Percentiles rank a stretch among this genome's conserved stretches.
Evolutionary conservation across 768 basidiomycete genomes (phyloP).

Genomic region (Kwoniella pini): DNA sequence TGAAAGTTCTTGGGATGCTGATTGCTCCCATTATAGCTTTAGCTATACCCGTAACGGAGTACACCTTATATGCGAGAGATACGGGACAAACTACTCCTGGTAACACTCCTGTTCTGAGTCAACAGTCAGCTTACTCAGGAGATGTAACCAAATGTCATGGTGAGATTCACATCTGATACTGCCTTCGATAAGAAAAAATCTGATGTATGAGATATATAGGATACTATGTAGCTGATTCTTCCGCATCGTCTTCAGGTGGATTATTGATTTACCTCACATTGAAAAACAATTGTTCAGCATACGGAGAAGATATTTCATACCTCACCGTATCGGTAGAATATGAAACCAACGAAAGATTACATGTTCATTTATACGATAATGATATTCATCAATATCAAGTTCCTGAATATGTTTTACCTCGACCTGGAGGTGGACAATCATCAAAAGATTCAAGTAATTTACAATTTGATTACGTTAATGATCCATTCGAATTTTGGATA

Average conservation of each 20-base stretch:
- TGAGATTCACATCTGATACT: neutral
- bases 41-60: neutral
- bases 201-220: slow-evolving; percentile 19
- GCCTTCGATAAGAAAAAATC: neutral
- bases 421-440: slow-evolving; percentile 20
- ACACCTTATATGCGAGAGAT: slow-evolving; percentile 5
- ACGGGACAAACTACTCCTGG: slow-evolving; percentile 6
- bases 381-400: slow-evolving; percentile 64
- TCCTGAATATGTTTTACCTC: slow-evolving; percentile 59
- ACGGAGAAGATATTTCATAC: slow-evolving; percentile 28
- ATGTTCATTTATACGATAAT: slow-evolving; percentile 55
- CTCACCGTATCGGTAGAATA: slow-evolving; percentile 33
- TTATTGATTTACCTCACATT: slow-evolving; percentile 15
- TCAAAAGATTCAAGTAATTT: slow-evolving; percentile 59
- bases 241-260: slow-evolving; percentile 16
- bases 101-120: slow-evolving; percentile 2
- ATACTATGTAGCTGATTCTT: slow-evolving; percentile 16
- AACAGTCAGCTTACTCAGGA: slow-evolving; percentile 22
- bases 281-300: slow-evolving; percentile 17
- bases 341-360: slow-evolving; percentile 38
- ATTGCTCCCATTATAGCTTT: neutral
- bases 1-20: neutral
- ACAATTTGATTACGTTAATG: slow-evolving; percentile 65
- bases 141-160: slow-evolving; percentile 25
- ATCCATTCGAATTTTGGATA: slow-evolving; percentile 79